Percentiles rank a stretch among this genome's conserved stretches.
Evolutionary conservation across 73 alveolate species (phyloP).

Genomic region (Symbiodinium natans): DNA sequence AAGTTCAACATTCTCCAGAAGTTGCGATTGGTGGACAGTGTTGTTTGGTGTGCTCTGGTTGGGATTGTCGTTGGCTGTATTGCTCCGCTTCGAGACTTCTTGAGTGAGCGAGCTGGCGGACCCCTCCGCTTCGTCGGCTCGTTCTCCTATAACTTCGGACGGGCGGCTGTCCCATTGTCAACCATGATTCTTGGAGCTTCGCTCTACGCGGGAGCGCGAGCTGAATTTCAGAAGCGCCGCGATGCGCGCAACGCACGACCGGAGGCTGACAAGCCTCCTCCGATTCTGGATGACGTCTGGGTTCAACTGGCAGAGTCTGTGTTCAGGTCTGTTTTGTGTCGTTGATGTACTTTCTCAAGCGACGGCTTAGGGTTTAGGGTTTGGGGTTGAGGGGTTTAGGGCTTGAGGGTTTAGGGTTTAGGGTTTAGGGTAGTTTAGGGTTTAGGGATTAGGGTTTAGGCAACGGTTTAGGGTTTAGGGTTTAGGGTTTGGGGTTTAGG

Average conservation of each 20-base stretch:
- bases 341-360: too few species aligned
- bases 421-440: too few species aligned
- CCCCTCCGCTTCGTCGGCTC: conserved; percentile 11
- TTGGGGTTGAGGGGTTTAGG: background rate
- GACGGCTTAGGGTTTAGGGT: too few species aligned
- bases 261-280: too few species aligned
- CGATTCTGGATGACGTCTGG: too few species aligned
- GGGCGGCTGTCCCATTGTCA: background rate
- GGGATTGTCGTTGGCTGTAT: background rate
- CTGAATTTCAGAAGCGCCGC: background rate
- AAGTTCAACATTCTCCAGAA: background rate
- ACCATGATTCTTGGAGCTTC: conserved; percentile 6
- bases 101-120: background rate
- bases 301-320: too few species aligned
- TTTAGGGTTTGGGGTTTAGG: too few species aligned
- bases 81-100: conserved; percentile 4
- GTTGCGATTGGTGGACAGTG: conserved; percentile 21
- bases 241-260: too few species aligned
- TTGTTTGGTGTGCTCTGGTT: background rate
- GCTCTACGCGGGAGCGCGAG: background rate
- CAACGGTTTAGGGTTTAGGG: background rate
- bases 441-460: too few species aligned
- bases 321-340: too few species aligned
- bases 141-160: background rate
- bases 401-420: too few species aligned